Evolutionary conservation across 148 eudicot genomes (phyloP).

Genomic region (Spergularia marina): DNA sequence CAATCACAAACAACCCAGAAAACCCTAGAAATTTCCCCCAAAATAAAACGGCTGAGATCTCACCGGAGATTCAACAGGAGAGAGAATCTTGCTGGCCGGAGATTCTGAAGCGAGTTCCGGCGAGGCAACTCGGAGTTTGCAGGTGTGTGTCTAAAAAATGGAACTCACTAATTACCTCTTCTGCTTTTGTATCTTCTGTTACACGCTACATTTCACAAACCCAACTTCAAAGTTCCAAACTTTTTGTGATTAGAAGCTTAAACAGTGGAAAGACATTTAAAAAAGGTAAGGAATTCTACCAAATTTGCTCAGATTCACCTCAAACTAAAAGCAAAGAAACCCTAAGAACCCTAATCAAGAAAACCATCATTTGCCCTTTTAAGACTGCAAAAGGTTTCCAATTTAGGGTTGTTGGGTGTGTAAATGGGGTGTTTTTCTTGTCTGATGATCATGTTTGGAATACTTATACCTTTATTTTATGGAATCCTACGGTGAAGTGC

Average conservation of each 20-base stretch:
- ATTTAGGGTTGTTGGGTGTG: slow-evolving; percentile 11
- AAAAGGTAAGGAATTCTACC: background rate
- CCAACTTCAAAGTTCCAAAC: slow-evolving; percentile 6
- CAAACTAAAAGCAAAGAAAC: background rate
- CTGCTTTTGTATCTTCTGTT: background rate
- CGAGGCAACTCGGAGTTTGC: slow-evolving; percentile 9
- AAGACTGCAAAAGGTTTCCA: background rate
- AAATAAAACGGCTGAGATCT: background rate
- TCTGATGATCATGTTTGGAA: background rate
- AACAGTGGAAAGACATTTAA: background rate
- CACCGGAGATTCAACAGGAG: background rate
- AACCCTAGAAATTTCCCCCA: background rate
- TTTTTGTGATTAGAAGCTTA: background rate
- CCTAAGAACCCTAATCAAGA: background rate
- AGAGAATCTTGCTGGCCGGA: slow-evolving; percentile 13
- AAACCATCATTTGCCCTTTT: background rate
- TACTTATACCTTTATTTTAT: slow-evolving; percentile 1
- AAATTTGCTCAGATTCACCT: background rate
- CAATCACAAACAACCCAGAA: background rate
- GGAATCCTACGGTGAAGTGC: slow-evolving; percentile 1
- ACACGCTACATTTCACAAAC: slow-evolving; percentile 3
- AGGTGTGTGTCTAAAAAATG: slow-evolving; percentile 10
- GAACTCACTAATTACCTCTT: slow-evolving; percentile 3
- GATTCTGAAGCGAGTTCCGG: slow-evolving; percentile 9
- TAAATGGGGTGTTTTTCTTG: slow-evolving; percentile 10